Conservation (phyloP, 2,329 filamentous ascomycete species). For the Epichloe typhina region DNA sequence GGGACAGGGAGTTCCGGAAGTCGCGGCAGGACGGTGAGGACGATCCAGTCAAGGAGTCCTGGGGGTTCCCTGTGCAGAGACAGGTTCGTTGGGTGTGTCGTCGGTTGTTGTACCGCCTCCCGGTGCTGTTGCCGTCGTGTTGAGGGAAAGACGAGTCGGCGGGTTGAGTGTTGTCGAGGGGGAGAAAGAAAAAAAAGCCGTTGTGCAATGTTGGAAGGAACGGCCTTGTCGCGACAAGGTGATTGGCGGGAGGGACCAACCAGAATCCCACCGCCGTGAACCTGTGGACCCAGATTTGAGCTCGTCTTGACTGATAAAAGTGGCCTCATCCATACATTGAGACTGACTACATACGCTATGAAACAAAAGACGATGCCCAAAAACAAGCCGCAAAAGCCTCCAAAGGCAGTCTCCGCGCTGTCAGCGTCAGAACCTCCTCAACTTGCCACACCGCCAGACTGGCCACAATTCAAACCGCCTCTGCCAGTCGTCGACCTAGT, state of each 20-base stretch:
- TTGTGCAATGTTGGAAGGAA: too few relatives aligned
- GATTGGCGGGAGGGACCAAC: too few relatives aligned
- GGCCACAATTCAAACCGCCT: conserved; percentile 59
- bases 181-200: too few relatives aligned
- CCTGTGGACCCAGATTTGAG: too few relatives aligned
- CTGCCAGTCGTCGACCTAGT: conserved; percentile 52
- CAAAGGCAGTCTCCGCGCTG: conserved; percentile 9
- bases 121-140: not conserved
- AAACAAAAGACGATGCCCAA: conserved; percentile 18
- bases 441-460: conserved; percentile 31
- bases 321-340: too few relatives aligned
- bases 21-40: not conserved
- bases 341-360: too few relatives aligned
- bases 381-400: conserved; percentile 16
- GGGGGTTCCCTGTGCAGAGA: not conserved
- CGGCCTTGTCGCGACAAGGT: too few relatives aligned
- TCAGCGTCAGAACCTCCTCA: conserved; percentile 5
- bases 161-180: too few relatives aligned
- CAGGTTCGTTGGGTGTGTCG: not conserved
- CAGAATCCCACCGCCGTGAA: too few relatives aligned
- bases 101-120: not conserved
- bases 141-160: too few relatives aligned
- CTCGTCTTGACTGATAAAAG: too few relatives aligned
- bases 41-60: conserved; percentile 1
- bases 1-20: not conserved